Base-by-base conservation (phyloP, 768 basidiomycete genomes). In the Coprinopsis marcescibilis region DNA sequence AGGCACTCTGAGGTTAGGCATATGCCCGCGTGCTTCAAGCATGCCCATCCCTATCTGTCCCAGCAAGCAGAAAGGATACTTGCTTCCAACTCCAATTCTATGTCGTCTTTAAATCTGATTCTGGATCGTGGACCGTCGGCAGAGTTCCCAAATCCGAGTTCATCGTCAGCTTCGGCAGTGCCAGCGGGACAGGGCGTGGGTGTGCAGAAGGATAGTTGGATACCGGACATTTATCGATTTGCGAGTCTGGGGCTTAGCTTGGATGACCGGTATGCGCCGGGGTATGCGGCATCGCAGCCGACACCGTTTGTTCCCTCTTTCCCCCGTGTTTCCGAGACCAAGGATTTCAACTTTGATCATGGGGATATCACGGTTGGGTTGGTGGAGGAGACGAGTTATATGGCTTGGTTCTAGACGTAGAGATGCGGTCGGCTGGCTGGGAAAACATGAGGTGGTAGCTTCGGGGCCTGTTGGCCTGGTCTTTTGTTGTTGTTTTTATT, bases 381-480 rank as follows among this genome's bases (percentile, higher is more conserved):
- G 49, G 72, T 80, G 46, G 77, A 76, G 53, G 79, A 75, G 53
- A 81, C 78, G 27, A 77, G 76, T 46, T 82, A 79, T 57, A 82
- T 83, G 81, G 78, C 80, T 19, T 83, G 81, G 81, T 83, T 83
- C 55, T 82, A 40, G n/a, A 23, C 23, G n/a, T n/a, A n/a, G n/a
- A n/a, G n/a, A n/a, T n/a, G n/a, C n/a, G n/a, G n/a, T n/a, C n/a
- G n/a, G n/a, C n/a, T n/a, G n/a, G n/a, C n/a, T n/a, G n/a, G n/a
- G n/a, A n/a, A n/a, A n/a, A n/a, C n/a, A n/a, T n/a, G n/a, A n/a
- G n/a, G n/a, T n/a, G n/a, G n/a, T n/a, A n/a, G n/a, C n/a, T n/a
- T n/a, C n/a, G n/a, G n/a, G n/a, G n/a, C n/a, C n/a, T n/a, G n/a
- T n/a, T n/a, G n/a, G n/a, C n/a, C n/a, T n/a, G n/a, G n/a, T n/a